Conservation (phyloP, 225 moss, liverwort and hornwort species). For the Neckera pumila region DNA sequence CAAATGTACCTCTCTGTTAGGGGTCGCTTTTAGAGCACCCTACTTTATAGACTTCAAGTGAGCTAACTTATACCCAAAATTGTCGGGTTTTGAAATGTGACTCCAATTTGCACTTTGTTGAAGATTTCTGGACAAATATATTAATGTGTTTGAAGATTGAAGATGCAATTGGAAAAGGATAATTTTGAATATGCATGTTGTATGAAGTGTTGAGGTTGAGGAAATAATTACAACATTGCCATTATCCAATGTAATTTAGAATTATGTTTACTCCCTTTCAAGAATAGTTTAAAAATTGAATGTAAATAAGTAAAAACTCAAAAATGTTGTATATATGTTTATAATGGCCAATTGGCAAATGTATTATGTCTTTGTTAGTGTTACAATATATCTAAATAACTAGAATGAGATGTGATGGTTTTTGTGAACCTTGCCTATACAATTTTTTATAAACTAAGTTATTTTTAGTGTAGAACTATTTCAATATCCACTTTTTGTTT, state of each 20-base stretch:
- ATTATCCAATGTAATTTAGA: not conserved
- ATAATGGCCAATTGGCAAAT: not conserved
- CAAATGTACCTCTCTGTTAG: not conserved
- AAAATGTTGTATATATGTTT: not conserved
- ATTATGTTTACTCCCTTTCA: rapidly evolving
- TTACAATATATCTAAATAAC: not conserved
- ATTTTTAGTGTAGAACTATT: not conserved
- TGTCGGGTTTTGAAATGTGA: rapidly evolving
- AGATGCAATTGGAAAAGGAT: not conserved
- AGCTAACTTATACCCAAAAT: rapidly evolving
- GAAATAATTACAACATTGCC: rapidly evolving
- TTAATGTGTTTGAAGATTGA: rapidly evolving
- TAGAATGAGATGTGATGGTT: not conserved
- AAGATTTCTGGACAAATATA: not conserved
- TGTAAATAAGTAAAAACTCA: not conserved
- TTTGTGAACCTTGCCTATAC: rapidly evolving
- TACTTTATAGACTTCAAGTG: not conserved
- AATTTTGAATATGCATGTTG: rapidly evolving
- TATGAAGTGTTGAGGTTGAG: rapidly evolving
- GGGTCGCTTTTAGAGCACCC: rapidly evolving
- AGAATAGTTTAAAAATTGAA: not conserved
- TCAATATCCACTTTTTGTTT: too few species aligned
- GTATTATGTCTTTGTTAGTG: too few species aligned
- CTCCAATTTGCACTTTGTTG: rapidly evolving
- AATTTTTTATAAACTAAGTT: too few species aligned